A percentile compares a stretch with the other conserved stretches of the same genome.
phyloP scores from a whole-genome alignment of 2,329 filamentous ascomycete genomes.

The Fusarium dlaminii region DNA sequence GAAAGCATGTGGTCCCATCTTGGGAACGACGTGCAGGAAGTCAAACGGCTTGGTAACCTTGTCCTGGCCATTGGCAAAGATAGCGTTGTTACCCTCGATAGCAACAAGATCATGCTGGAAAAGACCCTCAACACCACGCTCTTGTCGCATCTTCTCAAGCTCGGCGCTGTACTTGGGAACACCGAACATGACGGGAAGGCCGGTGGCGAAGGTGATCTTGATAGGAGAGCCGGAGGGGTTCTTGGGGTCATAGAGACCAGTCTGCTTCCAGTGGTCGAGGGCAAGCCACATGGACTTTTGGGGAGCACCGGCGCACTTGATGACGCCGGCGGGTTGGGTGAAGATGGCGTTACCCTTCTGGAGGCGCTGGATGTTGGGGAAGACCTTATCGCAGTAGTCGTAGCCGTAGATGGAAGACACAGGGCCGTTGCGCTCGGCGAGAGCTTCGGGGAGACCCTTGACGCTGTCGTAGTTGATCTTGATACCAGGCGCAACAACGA shows the following conservation, averaged over 20 bases:
- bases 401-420: slow-evolving; percentile 69
- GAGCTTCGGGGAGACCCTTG: slow-evolving; percentile 66
- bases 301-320: slow-evolving; percentile 70
- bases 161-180: slow-evolving; percentile 67
- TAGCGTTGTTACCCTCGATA: slow-evolving; percentile 62
- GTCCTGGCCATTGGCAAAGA: slow-evolving; percentile 57
- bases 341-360: slow-evolving; percentile 64
- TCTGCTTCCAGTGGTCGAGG: slow-evolving; percentile 65
- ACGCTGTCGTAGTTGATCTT: slow-evolving; percentile 60
- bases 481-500: slow-evolving; percentile 70
- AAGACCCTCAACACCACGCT: slow-evolving; percentile 65
- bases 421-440: slow-evolving; percentile 55
- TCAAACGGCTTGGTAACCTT: slow-evolving; percentile 61
- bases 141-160: slow-evolving; percentile 62
- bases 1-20: slow-evolving; percentile 66
- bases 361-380: slow-evolving; percentile 57
- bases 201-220: slow-evolving; percentile 65
- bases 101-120: slow-evolving; percentile 67
- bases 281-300: slow-evolving; percentile 72
- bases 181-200: slow-evolving; percentile 66
- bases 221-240: slow-evolving; percentile 54
- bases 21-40: slow-evolving; percentile 65
- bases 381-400: slow-evolving; percentile 64
- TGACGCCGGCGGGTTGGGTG: slow-evolving; percentile 65
- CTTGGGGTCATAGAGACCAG: slow-evolving; percentile 58